These are phyloP conservation scores for Biscogniauxia marginata DNA, from an alignment of 2,329 filamentous ascomycete species.

Conservation along the genomic window DNA sequence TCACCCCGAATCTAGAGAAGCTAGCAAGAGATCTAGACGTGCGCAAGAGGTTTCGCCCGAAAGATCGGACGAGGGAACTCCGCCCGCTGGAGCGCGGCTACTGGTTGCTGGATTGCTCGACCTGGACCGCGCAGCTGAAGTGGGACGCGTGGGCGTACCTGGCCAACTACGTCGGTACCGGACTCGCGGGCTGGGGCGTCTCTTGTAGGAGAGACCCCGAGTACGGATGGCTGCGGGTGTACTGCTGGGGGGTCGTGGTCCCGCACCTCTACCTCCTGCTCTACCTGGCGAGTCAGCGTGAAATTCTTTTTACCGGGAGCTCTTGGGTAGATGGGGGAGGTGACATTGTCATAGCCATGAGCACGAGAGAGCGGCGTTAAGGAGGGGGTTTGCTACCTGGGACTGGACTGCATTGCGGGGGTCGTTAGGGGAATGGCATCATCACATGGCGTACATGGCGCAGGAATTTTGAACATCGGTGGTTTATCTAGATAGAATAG, in stretches of 20 bases:
- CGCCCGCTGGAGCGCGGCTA: constrained; percentile 69
- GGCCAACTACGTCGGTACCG: constrained; percentile 56
- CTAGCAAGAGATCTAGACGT: constrained; percentile 54
- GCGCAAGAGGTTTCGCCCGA: constrained; percentile 52
- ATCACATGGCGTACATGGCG: background rate
- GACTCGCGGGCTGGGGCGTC: constrained; percentile 66
- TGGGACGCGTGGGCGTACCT: constrained; percentile 62
- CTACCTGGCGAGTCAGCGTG: constrained; percentile 67
- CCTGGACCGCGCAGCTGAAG: constrained; percentile 51
- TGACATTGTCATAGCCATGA: constrained; percentile 46
- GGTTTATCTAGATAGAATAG: no score
- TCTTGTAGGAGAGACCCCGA: constrained; percentile 50
- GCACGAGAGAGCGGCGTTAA: constrained; percentile 23
- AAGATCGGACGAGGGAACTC: constrained; percentile 46
- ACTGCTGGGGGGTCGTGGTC: constrained; percentile 74
- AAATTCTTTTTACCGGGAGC: constrained; percentile 55
- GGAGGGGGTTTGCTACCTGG: background rate
- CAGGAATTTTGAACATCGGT: no score
- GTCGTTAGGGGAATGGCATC: constrained; percentile 2
- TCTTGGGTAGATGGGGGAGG: constrained; percentile 68
- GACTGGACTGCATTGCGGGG: background rate
- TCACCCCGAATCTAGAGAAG: constrained; percentile 55
- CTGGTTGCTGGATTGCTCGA: constrained; percentile 64
- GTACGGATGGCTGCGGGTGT: constrained; percentile 59
- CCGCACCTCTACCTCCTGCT: constrained; percentile 73